These are phyloP conservation scores for Strobilomyces dryophilus DNA, from an alignment of 768 basidiomycete species.

Conservation along the genomic window DNA sequence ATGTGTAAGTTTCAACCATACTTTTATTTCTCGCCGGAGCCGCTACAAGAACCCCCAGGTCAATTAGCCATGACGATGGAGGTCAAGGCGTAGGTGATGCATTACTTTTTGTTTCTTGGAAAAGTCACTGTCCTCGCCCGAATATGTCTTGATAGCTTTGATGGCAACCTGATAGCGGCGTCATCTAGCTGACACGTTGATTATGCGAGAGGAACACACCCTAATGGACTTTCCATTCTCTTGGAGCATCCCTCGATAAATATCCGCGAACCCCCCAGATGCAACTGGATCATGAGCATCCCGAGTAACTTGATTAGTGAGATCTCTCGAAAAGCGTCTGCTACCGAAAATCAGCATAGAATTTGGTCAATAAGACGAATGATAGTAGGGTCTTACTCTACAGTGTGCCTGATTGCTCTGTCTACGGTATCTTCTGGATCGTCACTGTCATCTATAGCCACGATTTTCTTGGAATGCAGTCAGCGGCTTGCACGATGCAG, in stretches of 20 bases:
- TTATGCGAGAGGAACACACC: background rate
- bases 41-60: background rate
- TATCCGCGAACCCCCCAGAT: slow-evolving; percentile 6
- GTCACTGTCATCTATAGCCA: background rate
- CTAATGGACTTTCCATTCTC: background rate
- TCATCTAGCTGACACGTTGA: background rate
- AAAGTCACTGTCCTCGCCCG: background rate
- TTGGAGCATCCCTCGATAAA: background rate
- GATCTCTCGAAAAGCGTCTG: background rate
- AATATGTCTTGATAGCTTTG: background rate
- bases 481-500: background rate
- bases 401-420: background rate
- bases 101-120: background rate
- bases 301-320: background rate
- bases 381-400: background rate
- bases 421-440: background rate
- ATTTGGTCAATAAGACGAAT: background rate
- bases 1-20: slow-evolving; percentile 19
- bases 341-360: background rate
- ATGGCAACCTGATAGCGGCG: background rate
- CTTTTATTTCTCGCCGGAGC: slow-evolving; percentile 3
- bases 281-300: slow-evolving; percentile 1
- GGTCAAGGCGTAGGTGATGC: too few species aligned
- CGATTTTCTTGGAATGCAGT: background rate
- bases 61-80: background rate